Evolutionary conservation across 2,329 filamentous ascomycete genomes (phyloP), one percentile per base, ranked within the genome.

Genomic region (Hypoxylon sp.): DNA sequence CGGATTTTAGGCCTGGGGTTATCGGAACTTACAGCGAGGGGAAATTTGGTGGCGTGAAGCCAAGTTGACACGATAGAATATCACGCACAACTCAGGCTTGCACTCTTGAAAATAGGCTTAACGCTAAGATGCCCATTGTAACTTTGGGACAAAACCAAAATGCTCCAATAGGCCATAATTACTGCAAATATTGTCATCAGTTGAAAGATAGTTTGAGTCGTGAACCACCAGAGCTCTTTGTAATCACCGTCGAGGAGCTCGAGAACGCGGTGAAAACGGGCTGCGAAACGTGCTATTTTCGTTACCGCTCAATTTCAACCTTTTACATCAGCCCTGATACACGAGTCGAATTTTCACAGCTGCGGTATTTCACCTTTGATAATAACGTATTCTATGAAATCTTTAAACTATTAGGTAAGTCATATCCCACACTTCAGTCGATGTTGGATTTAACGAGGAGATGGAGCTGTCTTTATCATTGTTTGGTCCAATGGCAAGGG

Each of bases 311-410:
- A 13, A 17, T 51, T 10, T 29, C 26, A 5, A 51, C 26, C 3
- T 51, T 51, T 9, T 51, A 51, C 26, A 29, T n/a, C 26, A 51
- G 47, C n/a, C 47, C 47, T 19, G 47, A 51, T 13, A 51, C 47
- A 31, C 14, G 19, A 33, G 47, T 51, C 8, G 13, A 51, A 51
- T 51, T 51, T 26, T 51, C 47, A 26, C 26, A 51, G 22, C 26
- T 51, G 13, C 47, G 26, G 26, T n/a, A 33, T 11, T 51, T 51
- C 14, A 33, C 47, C 8, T 51, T 51, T 33, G 47, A 51, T 51
- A 51, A 33, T 33, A 51, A 9, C n/a, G 10, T 19, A 26, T 33
- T 33, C 47, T 51, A 51, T 17, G 47, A 51, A 26, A 51, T 51
- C 26, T 51, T 51, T 13, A 31, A 33, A 51, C 14, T 19, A 3